Evolutionary conservation across 352 stramenopile species (phyloP), one percentile per base, ranked within the genome.

Genomic region (Phytophthora crassamura): DNA sequence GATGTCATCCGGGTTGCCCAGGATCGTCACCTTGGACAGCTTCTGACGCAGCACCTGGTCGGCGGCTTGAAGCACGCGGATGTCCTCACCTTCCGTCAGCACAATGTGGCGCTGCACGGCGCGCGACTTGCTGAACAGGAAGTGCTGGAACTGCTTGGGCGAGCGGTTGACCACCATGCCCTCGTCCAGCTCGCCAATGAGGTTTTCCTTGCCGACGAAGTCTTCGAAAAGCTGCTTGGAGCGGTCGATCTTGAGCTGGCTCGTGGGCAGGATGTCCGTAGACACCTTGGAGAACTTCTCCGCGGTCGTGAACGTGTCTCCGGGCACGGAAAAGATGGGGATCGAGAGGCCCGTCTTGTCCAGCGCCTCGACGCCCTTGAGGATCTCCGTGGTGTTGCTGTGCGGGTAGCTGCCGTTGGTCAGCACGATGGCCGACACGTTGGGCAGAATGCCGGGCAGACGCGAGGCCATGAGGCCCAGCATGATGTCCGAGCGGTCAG

Each of bases 141-240:
- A 91, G 70, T 96, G 84, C 64, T 94, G 79, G 64, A 95, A 95
- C 48, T 94, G 84, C 76, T 93, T 94, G 9, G 87, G 87, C 15
- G 85, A 88, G 2, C 83, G 82, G 57, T 90, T 76, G 14, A 84
- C 63, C 7, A 87, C 78, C 49, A 86, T 77, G 8, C 81, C 80
- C 35, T 90, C 67, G 41, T 86, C 74, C 6, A 93, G 69, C 59
- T 89, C 75, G 11, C 85, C 83, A 39, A 93, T 78, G 15, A 93
- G 70, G 57, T 70, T 68, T 39, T 90, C 75, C 57, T 88, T 90
- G 25, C 79, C 82, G 0, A 93, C 77, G 62, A 81, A 82, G 46
- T 84, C 65, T 35, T 91, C 81, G 39, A 90, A 91, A 5, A 93
- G 50, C 22, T 68, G 77, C 59, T 82, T 80, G 40, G 77, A 90